Evolutionary conservation across 768 basidiomycete genomes (phyloP), one percentile per base, ranked within the genome.

Genomic region (Imleria badia): DNA sequence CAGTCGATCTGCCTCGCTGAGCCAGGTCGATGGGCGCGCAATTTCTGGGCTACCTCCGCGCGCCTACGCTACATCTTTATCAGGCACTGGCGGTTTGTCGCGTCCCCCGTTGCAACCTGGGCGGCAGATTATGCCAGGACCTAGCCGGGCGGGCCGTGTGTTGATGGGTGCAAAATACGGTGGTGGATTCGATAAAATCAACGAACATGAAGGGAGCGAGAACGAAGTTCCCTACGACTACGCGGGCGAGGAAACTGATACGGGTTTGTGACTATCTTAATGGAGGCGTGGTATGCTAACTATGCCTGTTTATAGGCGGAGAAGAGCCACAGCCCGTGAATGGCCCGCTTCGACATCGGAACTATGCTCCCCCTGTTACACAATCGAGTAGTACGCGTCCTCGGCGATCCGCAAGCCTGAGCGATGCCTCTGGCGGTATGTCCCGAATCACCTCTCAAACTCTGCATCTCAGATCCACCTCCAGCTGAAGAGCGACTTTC

Each of bases 321-420:
- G 71, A 68, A 34, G 69, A 70, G 15, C 61, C 59, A 54, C 71
- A 68, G 33, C 51, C 56, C 5, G 48, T 33, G 20, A 71, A 69
- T 50, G 66, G 62, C 19, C 30, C 50, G 12, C 45, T 56, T 48
- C 71, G 68, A 53, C 70, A 65, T 33, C 64, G 70, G 23, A 68
- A 39, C 45, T 62, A 72, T 31, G 66, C 34, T 26, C 58, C 64
- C 23, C 50, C 70, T 47, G 54, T 58, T 44, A 44, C 65, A 39
- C 73, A 74, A 52, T 80, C 81, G 30, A 73, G 75, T 12, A 73
- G 61, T 54, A 75, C 76, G n/a, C 81, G 87, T 35, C 81, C 86
- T 45, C 76, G 89, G 52, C 79, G 89, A 51, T 90, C 88, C n/a
- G 86, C 86, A 15, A 89, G 88, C 67, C 73, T 91, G 46, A 90